Percentiles rank a stretch among this genome's conserved stretches.
phyloP scores from a whole-genome alignment of 768 basidiomycete species.

The Tricholomella constricta region DNA sequence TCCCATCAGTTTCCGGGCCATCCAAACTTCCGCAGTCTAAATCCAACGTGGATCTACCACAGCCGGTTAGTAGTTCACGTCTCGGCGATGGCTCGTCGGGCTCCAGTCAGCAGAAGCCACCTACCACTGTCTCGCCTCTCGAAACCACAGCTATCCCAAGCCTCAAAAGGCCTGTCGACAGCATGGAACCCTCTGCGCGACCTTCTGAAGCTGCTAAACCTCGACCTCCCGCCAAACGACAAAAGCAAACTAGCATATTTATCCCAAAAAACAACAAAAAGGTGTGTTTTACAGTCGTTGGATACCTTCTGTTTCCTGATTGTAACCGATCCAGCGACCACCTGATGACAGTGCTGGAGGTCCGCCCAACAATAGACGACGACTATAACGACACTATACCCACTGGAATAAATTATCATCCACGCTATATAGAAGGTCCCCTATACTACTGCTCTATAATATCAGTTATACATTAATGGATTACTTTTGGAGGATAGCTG shows the following conservation, averaged over 20 bases:
- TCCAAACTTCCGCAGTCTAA: constrained; percentile 2
- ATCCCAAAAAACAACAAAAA: constrained; percentile 57
- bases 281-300: constrained; percentile 5
- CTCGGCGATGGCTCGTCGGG: background rate
- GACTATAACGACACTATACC: constrained; percentile 3
- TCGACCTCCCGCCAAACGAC: constrained; percentile 34
- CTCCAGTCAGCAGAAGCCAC: background rate
- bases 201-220: constrained; percentile 5
- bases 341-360: constrained; percentile 12
- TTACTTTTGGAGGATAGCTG: constrained; percentile 23
- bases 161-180: constrained; percentile 9
- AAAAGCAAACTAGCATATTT: constrained; percentile 52
- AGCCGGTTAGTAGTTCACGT: background rate
- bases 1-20: constrained; percentile 1
- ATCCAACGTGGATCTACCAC: background rate
- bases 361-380: constrained; percentile 12
- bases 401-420: background rate
- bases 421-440: background rate
- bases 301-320: background rate
- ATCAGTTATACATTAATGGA: constrained; percentile 9
- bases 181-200: background rate
- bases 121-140: background rate
- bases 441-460: background rate
- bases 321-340: constrained; percentile 11
- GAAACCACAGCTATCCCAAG: background rate